Base-by-base conservation (phyloP, 2,329 filamentous ascomycete genomes). In the Gliomastix tumulicola region DNA sequence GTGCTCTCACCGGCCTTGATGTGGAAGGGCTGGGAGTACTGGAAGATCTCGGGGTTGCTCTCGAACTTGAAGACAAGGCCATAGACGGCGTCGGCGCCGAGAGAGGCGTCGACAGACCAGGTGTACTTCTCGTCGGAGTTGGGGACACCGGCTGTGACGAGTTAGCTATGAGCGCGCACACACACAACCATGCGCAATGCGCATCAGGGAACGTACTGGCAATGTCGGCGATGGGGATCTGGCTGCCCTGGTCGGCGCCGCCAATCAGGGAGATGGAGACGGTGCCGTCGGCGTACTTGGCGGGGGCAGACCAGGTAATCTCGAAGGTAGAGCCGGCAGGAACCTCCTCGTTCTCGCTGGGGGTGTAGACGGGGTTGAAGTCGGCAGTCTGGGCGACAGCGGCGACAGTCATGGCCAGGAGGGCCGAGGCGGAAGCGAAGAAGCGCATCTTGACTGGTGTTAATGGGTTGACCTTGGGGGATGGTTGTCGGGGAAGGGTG, bases 1-100 rank as follows among this genome's bases (percentile, higher is more conserved):
- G 45, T 35, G 32, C 21, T 40, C 10, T 32, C 27, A 27, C 21
- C 30, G 19, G 15, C 27, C 32, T 25, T 30, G 50, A 78, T 76
- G 50, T 62, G 48, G 66, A 82, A 82, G 48, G 74, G 74, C 63
- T 69, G 70, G 39, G 74, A 77, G 68, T 71, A 81, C 68, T 82
- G 76, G 68, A 74, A 76, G 51, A 68, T 57, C 10, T 34, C 44
- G 17, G 60, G 37, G 59, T 76, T 52, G 44, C 55, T 58, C 46
- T 72, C 66, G 23, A 69, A 63, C 43, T 55, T 55, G 58, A 82
- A 62, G 59, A 66, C 62, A 53, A 82, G 62, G 45, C 77, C 78
- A 58, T 81, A 82, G 50, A 67, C 65, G 36, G 59, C 60, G 28
- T 62, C 51, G 39, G 49, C 49, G 43, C 68, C 70, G 20, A 73